A percentile compares a stretch with the other conserved stretches of the same genome.
Conservation (phyloP, 2,329 filamentous ascomycete genomes). For the Achaetomium macrosporum region DNA sequence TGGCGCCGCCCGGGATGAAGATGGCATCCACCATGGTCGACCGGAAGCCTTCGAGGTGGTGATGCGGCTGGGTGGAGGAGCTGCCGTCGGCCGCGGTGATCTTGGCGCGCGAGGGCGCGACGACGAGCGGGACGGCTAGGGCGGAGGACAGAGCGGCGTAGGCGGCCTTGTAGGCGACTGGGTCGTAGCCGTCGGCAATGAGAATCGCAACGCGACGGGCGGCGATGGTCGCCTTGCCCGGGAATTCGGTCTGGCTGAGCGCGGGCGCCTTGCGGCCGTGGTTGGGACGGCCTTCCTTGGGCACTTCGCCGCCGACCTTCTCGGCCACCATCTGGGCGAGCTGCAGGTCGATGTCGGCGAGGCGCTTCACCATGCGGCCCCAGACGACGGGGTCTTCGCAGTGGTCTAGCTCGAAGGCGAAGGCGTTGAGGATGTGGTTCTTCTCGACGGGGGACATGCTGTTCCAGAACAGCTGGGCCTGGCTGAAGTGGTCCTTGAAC, state of each 20-base stretch:
- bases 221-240: constrained; percentile 60
- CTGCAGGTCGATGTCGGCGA: constrained; percentile 65
- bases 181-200: constrained; percentile 71
- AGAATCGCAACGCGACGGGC: constrained; percentile 69
- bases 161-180: constrained; percentile 57
- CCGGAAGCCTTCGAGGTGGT: constrained; percentile 74
- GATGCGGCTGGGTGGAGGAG: constrained; percentile 55
- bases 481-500: constrained; percentile 71
- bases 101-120: constrained; percentile 60
- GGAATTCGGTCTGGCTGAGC: constrained; percentile 64
- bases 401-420: constrained; percentile 71
- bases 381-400: constrained; percentile 76
- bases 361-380: constrained; percentile 59
- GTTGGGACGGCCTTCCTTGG: constrained; percentile 51
- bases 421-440: constrained; percentile 52
- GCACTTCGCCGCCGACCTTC: constrained; percentile 59
- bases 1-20: constrained; percentile 67
- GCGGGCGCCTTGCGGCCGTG: constrained; percentile 62
- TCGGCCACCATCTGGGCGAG: constrained; percentile 65
- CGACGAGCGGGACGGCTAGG: constrained; percentile 64
- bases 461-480: constrained; percentile 81
- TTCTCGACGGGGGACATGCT: constrained; percentile 64
- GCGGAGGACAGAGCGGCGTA: constrained; percentile 57
- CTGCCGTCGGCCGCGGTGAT: constrained; percentile 52
- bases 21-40: constrained; percentile 77